Conservation (phyloP, 176 grass and related monocot genomes). For the Eremochloa ophiuroides region DNA sequence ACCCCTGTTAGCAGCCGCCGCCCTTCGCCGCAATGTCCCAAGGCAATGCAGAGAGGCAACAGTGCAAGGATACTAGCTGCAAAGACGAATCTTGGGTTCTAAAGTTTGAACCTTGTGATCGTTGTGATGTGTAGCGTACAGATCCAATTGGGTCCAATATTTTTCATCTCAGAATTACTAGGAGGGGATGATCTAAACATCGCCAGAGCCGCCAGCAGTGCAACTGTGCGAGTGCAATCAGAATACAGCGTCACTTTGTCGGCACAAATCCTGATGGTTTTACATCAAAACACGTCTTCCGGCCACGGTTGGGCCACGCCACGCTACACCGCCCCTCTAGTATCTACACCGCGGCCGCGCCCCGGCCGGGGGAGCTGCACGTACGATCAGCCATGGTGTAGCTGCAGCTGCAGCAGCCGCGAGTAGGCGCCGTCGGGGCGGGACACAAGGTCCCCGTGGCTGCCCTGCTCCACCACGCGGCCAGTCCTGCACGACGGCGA, state of each 20-base stretch:
- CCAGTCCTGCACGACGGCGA: slow-evolving; percentile 77
- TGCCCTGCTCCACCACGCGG: slow-evolving; percentile 64
- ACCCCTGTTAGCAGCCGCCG: neutral
- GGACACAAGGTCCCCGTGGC: slow-evolving; percentile 62
- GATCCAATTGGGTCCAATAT: neutral
- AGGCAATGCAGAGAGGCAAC: neutral
- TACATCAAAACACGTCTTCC: slow-evolving; percentile 13
- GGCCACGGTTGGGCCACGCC: neutral
- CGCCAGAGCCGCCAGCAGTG: neutral
- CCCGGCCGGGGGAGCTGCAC: neutral
- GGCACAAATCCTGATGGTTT: slow-evolving; percentile 22
- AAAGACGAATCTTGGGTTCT: neutral
- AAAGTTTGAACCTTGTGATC: too few species aligned
- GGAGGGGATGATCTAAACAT: neutral
- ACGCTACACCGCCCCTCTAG: neutral
- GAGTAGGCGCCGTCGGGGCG: slow-evolving; percentile 65
- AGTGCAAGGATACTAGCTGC: neutral
- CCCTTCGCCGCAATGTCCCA: neutral
- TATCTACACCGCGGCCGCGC: slow-evolving; percentile 49
- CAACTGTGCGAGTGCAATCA: neutral
- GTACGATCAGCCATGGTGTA: slow-evolving; percentile 46
- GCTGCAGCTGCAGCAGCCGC: slow-evolving; percentile 69
- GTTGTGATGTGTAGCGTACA: neutral
- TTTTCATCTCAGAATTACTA: neutral
- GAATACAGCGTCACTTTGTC: neutral